Base-by-base conservation (phyloP, 176 grass and related monocot species). In the Canna indica region DNA sequence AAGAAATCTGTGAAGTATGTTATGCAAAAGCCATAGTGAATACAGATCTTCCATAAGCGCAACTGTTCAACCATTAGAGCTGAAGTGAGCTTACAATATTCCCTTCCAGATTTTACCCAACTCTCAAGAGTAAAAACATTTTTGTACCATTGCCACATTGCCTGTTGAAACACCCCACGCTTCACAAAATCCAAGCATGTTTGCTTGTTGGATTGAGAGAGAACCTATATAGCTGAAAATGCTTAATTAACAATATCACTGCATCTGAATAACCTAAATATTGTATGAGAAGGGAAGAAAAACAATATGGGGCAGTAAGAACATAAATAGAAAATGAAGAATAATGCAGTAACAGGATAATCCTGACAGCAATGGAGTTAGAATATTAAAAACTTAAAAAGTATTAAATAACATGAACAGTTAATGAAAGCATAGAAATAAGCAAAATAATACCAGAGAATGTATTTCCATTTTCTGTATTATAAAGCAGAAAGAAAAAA, bases 111-210 rank as follows among this genome's bases (percentile, higher is more conserved):
- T 66, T 70, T 83, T 77, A 93, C 64, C 88, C 88, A 99, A 46
- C 90, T 76, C 33, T 93, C 84, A 46, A 90, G 78, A 44, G 84
- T 90, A 86, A 81, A 77, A 64, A 68, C 58, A 67, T 70, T 78
- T 85, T 73, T 80, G 41, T 83, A 99, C 89, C 89, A 99, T 2
- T 79, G 84, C 86, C 82, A 93, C 79, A 92, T 81, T 72, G 86
- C 86, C 69, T 85, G 72, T 82, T 84, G 78, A 76, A 99, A 93
- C 79, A 88, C 79, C 76, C 94, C 89, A 41, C 45, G 75, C 33
- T 80, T 87, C 72, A 93, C 81, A 76, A 99, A 99, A 72, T 90
- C 77, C 46, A 90, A 92, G 66, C 94, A 99, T 59, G 56, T 85
- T 81, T 90, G 79, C 68, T 88, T 90, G 72, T 74, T 88, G 60